phyloP scores from a whole-genome alignment of 2,329 filamentous ascomycete genomes.

The Exophiala alcalophila region DNA sequence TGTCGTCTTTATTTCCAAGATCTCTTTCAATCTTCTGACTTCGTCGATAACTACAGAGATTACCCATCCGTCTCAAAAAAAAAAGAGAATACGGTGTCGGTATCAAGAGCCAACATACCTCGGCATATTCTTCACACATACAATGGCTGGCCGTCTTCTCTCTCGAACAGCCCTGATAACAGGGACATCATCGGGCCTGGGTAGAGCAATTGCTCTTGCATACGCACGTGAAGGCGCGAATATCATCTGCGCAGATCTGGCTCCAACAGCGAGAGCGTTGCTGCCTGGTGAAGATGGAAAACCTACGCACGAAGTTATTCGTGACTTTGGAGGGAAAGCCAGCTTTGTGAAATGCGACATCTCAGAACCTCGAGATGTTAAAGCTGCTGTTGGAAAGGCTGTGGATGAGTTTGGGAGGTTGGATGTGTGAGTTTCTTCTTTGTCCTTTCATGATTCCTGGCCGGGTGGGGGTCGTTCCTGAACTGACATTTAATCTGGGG shows the following conservation, averaged over 20 bases:
- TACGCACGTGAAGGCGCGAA: conserved; percentile 42
- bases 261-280: conserved; percentile 20
- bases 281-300: conserved; percentile 3
- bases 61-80: no score
- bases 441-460: no score
- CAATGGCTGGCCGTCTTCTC: conserved; percentile 5
- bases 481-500: no score
- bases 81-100: no score
- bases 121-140: no score
- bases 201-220: conserved; percentile 46
- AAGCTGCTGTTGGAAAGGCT: conserved; percentile 37
- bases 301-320: conserved; percentile 42
- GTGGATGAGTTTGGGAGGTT: conserved; percentile 40
- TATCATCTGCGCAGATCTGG: conserved; percentile 46
- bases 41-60: no score
- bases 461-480: no score
- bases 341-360: conserved; percentile 49
- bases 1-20: no score
- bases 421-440: conserved; percentile 45
- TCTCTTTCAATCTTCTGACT: no score
- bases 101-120: no score
- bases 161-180: conserved; percentile 39
- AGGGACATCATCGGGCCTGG: conserved; percentile 47
- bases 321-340: conserved; percentile 35
- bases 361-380: conserved; percentile 37